Conservation (phyloP, 805 yeast genomes). For the Saccharomycopsis capsularis region DNA sequence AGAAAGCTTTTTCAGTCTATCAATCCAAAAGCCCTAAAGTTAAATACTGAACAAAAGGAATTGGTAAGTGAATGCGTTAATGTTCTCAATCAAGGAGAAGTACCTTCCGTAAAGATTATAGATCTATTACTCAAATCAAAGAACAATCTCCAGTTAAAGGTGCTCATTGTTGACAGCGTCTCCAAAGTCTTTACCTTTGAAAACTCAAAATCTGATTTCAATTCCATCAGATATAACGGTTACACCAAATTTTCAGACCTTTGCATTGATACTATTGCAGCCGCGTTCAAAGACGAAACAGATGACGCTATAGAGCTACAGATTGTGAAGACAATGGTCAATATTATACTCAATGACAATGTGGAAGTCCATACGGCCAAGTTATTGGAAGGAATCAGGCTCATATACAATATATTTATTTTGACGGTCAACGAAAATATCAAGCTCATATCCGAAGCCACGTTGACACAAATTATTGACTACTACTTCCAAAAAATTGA, state of each 20-base stretch:
- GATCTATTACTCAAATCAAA: conserved; percentile 7
- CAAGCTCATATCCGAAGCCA: conserved; percentile 77
- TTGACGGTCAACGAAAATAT: conserved; percentile 73
- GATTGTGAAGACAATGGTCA: conserved; percentile 84
- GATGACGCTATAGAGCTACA: conserved; percentile 86
- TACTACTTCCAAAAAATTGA: conserved; percentile 74
- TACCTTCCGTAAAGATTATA: conserved; percentile 14
- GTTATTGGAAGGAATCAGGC: conserved; percentile 82
- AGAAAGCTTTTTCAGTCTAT: conserved; percentile 14
- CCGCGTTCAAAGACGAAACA: conserved; percentile 55
- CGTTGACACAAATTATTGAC: conserved; percentile 82
- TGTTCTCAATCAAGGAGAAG: neutral
- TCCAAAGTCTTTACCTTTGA: conserved; percentile 21
- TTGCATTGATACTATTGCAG: conserved; percentile 17
- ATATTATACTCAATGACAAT: conserved; percentile 74
- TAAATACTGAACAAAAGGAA: conserved; percentile 15
- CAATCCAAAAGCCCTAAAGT: conserved; percentile 8
- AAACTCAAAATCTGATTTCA: conserved; percentile 12
- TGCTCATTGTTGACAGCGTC: conserved; percentile 16
- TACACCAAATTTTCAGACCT: conserved; percentile 15
- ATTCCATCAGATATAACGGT: conserved; percentile 7
- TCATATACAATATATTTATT: conserved; percentile 86
- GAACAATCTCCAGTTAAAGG: conserved; percentile 18
- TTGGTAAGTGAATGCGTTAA: conserved; percentile 3
- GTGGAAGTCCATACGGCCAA: conserved; percentile 88